Base-by-base conservation (phyloP, 108 stramenopile genomes). In the Cyclostephanos tholiformis region DNA sequence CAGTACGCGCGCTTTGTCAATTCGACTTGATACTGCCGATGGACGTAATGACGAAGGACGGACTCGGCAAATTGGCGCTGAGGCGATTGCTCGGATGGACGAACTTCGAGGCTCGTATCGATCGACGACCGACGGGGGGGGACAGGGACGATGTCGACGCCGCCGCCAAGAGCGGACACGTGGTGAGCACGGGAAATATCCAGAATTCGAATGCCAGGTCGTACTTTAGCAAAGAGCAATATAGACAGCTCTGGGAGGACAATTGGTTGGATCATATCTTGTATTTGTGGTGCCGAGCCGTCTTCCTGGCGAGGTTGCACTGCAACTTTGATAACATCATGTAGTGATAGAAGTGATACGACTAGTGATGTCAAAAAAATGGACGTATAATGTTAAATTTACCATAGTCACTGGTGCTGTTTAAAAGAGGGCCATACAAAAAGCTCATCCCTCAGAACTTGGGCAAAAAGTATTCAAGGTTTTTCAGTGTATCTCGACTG, bases 201-300 rank as follows among this genome's bases (percentile, higher is more conserved):
- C 50, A 64, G 55, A 69, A 79, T 43, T 79, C 73, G 19, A 65
- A 76, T 35, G 83, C 83, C 0, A 65, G 55, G 51, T 32, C 62
- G 8, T 66, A 65, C 53, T 63, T 82, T 32, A 41, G 38, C n/a
- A 59, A 82, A 20, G 80, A 72, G n/a, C 65, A 59, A 10, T 81
- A 73, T 44, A 27, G 65, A 19, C 57, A 23, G 4, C 41, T 82
- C 38, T 84, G 79, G 84, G 71, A 77, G 19, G 71, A 48, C 14
- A 84, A 82, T 64, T 66, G 76, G 75, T 64, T 84, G 39, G 84
- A 84, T 82, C 51, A 81, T 55, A 77, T 82, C 35, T 60, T 84
- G 60, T 76, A 69, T 23, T 65, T 58, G 14, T 81, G 79, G 83
- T 52, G 61, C n/a, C 50, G 74, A 43, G 82, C 82, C 6, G 82